These are phyloP conservation scores for Hordeum marinum DNA, from an alignment of 176 grass and related monocot species.

Conservation along the genomic window DNA sequence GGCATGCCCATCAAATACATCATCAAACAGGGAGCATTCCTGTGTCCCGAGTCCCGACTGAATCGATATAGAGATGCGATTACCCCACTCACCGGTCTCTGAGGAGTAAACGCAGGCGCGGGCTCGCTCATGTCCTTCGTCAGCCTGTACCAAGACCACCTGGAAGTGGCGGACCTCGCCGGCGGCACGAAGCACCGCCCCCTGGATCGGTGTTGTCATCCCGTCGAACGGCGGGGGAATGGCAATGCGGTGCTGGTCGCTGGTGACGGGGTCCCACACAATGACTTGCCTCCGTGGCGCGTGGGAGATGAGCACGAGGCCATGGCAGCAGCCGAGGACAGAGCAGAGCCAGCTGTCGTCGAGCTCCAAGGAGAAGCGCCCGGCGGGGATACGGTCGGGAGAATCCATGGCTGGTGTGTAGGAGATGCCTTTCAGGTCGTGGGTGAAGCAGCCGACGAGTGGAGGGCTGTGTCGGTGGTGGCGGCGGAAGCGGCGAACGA, in stretches of 20 bases:
- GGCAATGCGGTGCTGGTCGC: neutral
- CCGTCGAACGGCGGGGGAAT: neutral
- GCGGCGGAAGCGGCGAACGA: neutral
- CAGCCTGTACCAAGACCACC: neutral
- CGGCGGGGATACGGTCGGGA: no score
- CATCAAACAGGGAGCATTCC: no score
- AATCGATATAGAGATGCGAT: neutral
- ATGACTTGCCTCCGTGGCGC: rapidly evolving
- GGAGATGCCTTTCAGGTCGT: no score
- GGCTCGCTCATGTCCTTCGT: neutral
- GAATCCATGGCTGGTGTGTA: no score
- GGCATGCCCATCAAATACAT: no score
- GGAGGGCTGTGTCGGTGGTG: neutral
- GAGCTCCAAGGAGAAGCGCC: no score
- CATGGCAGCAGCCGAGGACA: neutral
- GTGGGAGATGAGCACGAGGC: neutral
- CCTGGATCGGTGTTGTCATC: neutral
- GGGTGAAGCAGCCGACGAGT: neutral
- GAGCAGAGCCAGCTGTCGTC: no score
- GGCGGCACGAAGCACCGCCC: neutral
- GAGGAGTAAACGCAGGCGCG: neutral
- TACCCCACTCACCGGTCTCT: neutral
- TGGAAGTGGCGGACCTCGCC: neutral
- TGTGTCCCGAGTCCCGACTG: no score
- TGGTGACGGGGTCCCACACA: neutral